These are phyloP conservation scores for Trypanosoma conorhini DNA, from an alignment of 208 protist genomes.

Conservation along the genomic window DNA sequence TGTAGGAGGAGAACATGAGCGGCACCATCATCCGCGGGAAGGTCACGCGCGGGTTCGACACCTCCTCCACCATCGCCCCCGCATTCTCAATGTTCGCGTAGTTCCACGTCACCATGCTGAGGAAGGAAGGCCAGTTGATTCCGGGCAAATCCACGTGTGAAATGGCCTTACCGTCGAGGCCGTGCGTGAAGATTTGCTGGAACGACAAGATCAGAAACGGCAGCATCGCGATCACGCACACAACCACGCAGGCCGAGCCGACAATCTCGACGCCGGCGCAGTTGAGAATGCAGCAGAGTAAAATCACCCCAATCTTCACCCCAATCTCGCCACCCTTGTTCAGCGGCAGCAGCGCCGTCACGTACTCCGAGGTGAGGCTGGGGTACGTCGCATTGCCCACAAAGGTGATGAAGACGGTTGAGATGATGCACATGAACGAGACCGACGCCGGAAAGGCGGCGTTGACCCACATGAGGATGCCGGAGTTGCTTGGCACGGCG, in stretches of 20 bases:
- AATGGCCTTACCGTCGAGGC: slow-evolving; percentile 63
- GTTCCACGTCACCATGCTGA: slow-evolving; percentile 88
- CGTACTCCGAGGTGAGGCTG: slow-evolving; percentile 77
- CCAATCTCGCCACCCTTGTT: slow-evolving; percentile 32
- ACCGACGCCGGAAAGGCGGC: slow-evolving; percentile 73
- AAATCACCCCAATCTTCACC: slow-evolving; percentile 71
- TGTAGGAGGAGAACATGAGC: slow-evolving; percentile 77
- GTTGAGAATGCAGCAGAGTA: slow-evolving; percentile 72
- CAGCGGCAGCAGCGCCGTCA: slow-evolving; percentile 39
- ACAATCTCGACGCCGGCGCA: slow-evolving; percentile 77
- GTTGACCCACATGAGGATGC: slow-evolving; percentile 87
- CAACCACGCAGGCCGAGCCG: slow-evolving; percentile 52
- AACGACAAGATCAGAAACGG: slow-evolving; percentile 73
- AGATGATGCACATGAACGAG: slow-evolving; percentile 75
- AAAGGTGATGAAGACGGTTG: slow-evolving; percentile 81
- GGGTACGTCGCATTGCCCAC: slow-evolving; percentile 85
- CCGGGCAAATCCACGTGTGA: slow-evolving; percentile 50
- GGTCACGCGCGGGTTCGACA: slow-evolving; percentile 56
- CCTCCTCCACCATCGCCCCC: slow-evolving; percentile 76
- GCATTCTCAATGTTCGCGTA: slow-evolving; percentile 90
- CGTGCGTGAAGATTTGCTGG: slow-evolving; percentile 65
- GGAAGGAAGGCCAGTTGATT: slow-evolving; percentile 73
- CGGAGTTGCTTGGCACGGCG: slow-evolving; percentile 83
- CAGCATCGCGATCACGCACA: slow-evolving; percentile 63
- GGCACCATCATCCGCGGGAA: slow-evolving; percentile 62